These are phyloP conservation scores for Polyporus arcularius DNA, from an alignment of 768 basidiomycete genomes.

Conservation along the genomic window DNA sequence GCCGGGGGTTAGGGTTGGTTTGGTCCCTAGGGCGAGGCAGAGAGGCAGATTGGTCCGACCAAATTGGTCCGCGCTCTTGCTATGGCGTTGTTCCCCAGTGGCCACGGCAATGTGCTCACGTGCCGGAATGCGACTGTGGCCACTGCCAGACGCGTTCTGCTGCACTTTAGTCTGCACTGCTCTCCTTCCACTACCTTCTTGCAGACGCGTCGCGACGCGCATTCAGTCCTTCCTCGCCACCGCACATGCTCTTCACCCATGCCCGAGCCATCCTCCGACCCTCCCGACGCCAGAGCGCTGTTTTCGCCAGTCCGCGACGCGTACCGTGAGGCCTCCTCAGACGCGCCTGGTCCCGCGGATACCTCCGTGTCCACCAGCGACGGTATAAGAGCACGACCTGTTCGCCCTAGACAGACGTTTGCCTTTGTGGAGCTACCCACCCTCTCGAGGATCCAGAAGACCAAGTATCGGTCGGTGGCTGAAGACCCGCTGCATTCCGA, in stretches of 20 bases:
- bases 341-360: slow-evolving; percentile 3
- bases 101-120: not conserved
- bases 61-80: too few species aligned
- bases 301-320: not conserved
- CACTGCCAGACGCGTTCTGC: slow-evolving; percentile 3
- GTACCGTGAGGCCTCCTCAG: slow-evolving; percentile 9
- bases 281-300: not conserved
- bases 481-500: slow-evolving; percentile 14
- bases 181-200: slow-evolving; percentile 8
- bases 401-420: not conserved
- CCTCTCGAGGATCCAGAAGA: slow-evolving; percentile 2
- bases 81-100: too few species aligned
- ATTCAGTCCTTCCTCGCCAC: not conserved
- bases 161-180: not conserved
- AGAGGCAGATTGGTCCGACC: too few species aligned
- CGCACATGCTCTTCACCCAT: not conserved
- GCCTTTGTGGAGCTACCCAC: slow-evolving; percentile 8
- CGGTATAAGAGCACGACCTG: not conserved
- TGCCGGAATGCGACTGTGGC: not conserved
- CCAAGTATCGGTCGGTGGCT: slow-evolving; percentile 10
- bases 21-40: too few species aligned
- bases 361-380: slow-evolving; percentile 2
- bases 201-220: slow-evolving; percentile 7
- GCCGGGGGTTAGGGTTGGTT: too few species aligned
- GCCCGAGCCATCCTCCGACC: slow-evolving; percentile 9